Percentiles rank a stretch among this genome's conserved stretches.
Evolutionary conservation across 2,329 filamentous ascomycete species (phyloP).

Genomic region (Fusarium kyushuense): DNA sequence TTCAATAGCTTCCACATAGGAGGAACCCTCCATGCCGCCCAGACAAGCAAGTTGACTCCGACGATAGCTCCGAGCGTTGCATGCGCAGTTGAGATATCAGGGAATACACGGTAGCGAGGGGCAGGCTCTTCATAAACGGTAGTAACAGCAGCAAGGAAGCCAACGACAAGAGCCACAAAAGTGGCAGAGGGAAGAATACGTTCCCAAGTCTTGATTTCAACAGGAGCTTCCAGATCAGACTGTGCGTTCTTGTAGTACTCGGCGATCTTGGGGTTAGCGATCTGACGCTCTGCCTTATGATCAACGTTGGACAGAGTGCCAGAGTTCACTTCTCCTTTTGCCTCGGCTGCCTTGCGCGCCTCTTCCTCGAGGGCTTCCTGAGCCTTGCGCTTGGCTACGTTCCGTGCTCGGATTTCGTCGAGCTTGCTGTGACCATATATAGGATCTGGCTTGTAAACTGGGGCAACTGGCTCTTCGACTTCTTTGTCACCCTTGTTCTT

Average conservation of each 20-base stretch:
- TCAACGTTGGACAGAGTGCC: slow-evolving; percentile 59
- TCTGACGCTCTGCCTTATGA: slow-evolving; percentile 53
- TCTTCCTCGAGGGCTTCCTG: slow-evolving; percentile 59
- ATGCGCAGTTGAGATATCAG: slow-evolving; percentile 70
- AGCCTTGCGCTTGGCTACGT: slow-evolving; percentile 63
- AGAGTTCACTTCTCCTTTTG: slow-evolving; percentile 52
- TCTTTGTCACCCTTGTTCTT: slow-evolving; percentile 42
- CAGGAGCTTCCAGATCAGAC: slow-evolving; percentile 64
- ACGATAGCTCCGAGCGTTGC: slow-evolving; percentile 75
- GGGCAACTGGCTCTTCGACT: slow-evolving; percentile 10
- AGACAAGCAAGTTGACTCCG: slow-evolving; percentile 68
- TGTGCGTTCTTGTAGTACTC: slow-evolving; percentile 60
- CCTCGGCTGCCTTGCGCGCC: slow-evolving; percentile 57
- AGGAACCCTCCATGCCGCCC: slow-evolving; percentile 71
- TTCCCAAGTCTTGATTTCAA: slow-evolving; percentile 63
- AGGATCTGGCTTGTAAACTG: slow-evolving; percentile 56
- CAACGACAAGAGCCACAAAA: slow-evolving; percentile 60
- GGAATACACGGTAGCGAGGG: slow-evolving; percentile 65
- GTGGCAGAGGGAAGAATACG: slow-evolving; percentile 68
- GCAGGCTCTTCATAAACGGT: slow-evolving; percentile 67
- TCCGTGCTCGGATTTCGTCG: slow-evolving; percentile 67
- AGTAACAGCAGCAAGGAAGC: slow-evolving; percentile 58
- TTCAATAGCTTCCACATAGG: slow-evolving; percentile 75
- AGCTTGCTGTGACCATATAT: slow-evolving; percentile 69
- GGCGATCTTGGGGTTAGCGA: slow-evolving; percentile 54